Evolutionary conservation across 2,329 filamentous ascomycete genomes (phyloP), one percentile per base, ranked within the genome.

Genomic region (Westerdykella sp.): DNA sequence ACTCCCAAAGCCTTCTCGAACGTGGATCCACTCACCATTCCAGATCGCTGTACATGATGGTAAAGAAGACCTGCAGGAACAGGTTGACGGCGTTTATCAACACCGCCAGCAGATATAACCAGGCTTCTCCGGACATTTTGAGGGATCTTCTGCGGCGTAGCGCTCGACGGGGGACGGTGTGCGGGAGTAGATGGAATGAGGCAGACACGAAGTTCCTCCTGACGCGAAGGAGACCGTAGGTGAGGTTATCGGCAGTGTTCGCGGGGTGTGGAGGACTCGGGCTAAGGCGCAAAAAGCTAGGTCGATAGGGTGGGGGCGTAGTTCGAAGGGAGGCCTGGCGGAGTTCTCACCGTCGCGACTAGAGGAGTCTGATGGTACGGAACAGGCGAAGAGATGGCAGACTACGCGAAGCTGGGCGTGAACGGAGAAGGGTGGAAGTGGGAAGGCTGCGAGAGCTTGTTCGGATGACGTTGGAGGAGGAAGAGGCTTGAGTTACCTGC

Each of bases 41-140:
- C 63, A 98, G 74, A 79, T 98, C 93, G 72, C 88, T 95, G 76
- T 97, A 98, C 94, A 98, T 98, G 68, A 98, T 98, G 46, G 93
- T 98, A 77, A 98, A 98, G 80, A 98, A 98, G 62, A 98, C 93
- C 76, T 98, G 94, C 45, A 98, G 80, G 73, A 98, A 98, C 66
- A 98, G 81, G 78, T 98, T 98, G 81, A 98, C 90, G 76, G 93
- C 93, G 77, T 98, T 98, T 78, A 98, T 94, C 69, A 98, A 80
- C 72, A 98, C 94, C 73, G 91, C 84, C 73, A 98, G 79, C 63
- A 98, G 83, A 77, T 94, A 98, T 69, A 98, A 78, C 93, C 93
- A 96, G 70, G 90, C 90, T 80, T 96, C 90, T 72, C 90, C 90
- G 65, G 90, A 95, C 90, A 96, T 96, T 67, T 69, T 82, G 70